Evolutionary conservation across 345 rosid genomes (phyloP), one percentile per base, ranked within the genome.

Genomic region (Aquilaria yunnanensis): DNA sequence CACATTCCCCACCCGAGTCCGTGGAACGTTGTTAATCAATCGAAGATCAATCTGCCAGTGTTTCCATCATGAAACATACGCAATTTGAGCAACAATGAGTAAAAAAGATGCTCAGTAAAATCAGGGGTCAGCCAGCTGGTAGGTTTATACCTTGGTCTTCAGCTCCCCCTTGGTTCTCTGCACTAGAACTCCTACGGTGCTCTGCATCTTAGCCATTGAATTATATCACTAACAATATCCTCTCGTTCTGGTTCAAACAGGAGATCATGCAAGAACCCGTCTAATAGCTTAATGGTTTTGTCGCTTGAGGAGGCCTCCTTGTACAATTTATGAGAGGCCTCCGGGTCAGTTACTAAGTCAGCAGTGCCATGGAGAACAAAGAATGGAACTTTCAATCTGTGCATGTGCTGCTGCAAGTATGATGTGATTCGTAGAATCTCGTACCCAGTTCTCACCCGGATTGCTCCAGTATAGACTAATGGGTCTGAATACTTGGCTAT

Each of bases 401-500:
- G 66, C n/a, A 85, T 69, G 58, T 88, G 87, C 47, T 76, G 90
- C 78, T 77, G 83, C 83, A 94, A 77, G 72, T 75, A 78, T 23
- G 89, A 53, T 14, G 93, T 65, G 51, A 90, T 80, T 49, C 93
- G 77, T 34, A 94, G 82, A 60, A 94, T 90, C 78, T 90, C 99
- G n/a, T 90, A 87, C 5, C 96, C 99, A 5, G 99, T 94, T 60
- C 84, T 80, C 13, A 87, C 89, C 32, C 97, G 67, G 66, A 94
- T 83, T 58, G 87, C 81, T 60, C 97, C 97, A 0, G 97, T 94
- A 66, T 86, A 87, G 34, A 90, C 96, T 65, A 94, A 74, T 2
- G 97, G 99, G 60, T 94, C 97, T 0, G 97, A 85, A 63, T 90
- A 94, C 72, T 94, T 94, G 14, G 89, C 86, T 54, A 78, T 14